phyloP scores from a whole-genome alignment of 2,329 filamentous ascomycete genomes.

The Paecilomyces fulvus region DNA sequence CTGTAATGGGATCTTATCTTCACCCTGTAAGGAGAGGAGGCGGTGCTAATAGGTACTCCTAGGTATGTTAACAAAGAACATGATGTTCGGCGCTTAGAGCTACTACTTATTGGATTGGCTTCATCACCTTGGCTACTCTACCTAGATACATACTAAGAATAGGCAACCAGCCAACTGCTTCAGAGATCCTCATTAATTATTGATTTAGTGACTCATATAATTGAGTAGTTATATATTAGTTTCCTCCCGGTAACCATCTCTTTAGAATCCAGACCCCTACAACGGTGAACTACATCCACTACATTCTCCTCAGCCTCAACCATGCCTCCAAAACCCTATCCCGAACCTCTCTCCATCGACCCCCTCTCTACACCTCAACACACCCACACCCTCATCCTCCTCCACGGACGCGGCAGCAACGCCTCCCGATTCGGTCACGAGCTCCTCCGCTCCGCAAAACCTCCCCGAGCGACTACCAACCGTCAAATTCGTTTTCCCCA shows the following conservation, averaged over 20 bases:
- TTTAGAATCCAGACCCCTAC: too few relatives aligned
- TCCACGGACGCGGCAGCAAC: conserved; percentile 34
- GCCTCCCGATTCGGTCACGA: conserved; percentile 26
- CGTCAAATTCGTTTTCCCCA: conserved; percentile 46
- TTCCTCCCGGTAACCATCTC: not conserved
- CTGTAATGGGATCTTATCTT: too few relatives aligned
- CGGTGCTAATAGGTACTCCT: too few relatives aligned
- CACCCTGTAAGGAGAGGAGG: too few relatives aligned
- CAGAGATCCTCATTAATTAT: not conserved
- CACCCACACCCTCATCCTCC: conserved; percentile 31
- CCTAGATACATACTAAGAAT: not conserved
- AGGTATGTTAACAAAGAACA: not conserved
- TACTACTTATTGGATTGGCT: not conserved
- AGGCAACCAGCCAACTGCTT: not conserved
- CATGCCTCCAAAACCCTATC: conserved; percentile 7
- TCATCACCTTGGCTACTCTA: too few relatives aligned
- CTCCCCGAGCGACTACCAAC: conserved; percentile 12
- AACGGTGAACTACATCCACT: not conserved
- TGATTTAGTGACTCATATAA: not conserved
- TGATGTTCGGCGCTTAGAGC: not conserved
- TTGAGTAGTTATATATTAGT: too few relatives aligned
- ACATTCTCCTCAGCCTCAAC: not conserved
- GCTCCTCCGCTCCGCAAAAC: conserved; percentile 18
- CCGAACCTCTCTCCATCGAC: conserved; percentile 9
- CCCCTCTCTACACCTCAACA: conserved; percentile 12